Percentiles rank a stretch among this genome's conserved stretches.
Conservation (phyloP, 257 asterid genomes). For the Penstemon barbatus region DNA sequence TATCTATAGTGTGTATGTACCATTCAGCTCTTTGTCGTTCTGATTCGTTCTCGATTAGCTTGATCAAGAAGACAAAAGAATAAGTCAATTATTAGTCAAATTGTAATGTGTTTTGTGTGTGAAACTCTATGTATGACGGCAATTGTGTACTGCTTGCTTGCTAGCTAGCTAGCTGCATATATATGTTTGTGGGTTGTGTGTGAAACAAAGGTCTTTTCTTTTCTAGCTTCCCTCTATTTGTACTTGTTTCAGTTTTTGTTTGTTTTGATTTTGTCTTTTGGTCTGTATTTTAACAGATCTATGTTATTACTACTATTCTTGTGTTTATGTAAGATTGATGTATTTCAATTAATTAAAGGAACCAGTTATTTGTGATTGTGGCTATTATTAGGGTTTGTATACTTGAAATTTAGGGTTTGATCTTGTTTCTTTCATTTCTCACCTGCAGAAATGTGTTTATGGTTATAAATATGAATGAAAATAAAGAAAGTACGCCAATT, state of each 20-base stretch:
- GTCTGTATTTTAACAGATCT: conserved; percentile 23
- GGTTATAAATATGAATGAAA: too few species aligned
- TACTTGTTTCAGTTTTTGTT: neutral
- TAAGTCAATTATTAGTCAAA: too few species aligned
- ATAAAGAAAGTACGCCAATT: too few species aligned
- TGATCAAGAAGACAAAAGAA: too few species aligned
- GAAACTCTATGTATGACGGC: too few species aligned
- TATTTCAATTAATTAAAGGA: neutral
- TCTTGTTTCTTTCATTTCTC: neutral
- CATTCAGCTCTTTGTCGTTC: too few species aligned
- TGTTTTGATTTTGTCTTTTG: conserved; percentile 7
- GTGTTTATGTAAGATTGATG: conserved; percentile 14
- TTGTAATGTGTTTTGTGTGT: neutral
- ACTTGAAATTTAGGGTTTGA: conserved; percentile 9
- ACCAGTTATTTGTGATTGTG: neutral
- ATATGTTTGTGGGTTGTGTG: neutral
- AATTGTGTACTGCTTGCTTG: too few species aligned
- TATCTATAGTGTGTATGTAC: too few species aligned
- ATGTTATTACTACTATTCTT: neutral
- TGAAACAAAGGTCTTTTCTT: conserved; percentile 13
- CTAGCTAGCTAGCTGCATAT: too few species aligned
- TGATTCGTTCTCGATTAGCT: too few species aligned
- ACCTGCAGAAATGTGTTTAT: too few species aligned
- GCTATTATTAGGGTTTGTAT: conserved; percentile 27
- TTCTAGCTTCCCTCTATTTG: neutral